phyloP scores from a whole-genome alignment of 495 filamentous ascomycete species.

The Pyronema omphalodes region DNA sequence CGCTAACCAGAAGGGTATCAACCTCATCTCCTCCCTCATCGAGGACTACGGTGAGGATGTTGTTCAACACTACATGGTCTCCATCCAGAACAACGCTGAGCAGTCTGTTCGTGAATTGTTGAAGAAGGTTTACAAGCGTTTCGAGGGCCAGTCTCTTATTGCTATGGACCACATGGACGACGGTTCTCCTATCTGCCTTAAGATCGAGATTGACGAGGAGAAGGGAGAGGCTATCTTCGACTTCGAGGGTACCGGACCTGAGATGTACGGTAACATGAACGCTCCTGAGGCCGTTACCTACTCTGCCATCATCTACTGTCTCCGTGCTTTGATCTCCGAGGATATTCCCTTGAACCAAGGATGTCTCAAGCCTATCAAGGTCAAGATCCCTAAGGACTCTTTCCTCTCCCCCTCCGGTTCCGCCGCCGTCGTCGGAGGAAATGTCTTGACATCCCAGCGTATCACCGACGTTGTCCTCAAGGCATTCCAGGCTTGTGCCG shows the following conservation, averaged over 20 bases:
- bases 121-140: constrained; percentile 57
- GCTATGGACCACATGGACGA: constrained; percentile 89
- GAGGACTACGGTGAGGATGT: constrained; percentile 77
- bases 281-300: constrained; percentile 88
- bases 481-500: constrained; percentile 78
- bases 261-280: constrained; percentile 87
- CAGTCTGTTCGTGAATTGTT: constrained; percentile 65
- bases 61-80: constrained; percentile 90
- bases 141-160: constrained; percentile 53
- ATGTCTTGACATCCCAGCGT: constrained; percentile 79
- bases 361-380: constrained; percentile 71
- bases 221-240: constrained; percentile 82
- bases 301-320: constrained; percentile 89
- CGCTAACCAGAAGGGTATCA: constrained; percentile 90
- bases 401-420: constrained; percentile 74
- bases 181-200: constrained; percentile 70
- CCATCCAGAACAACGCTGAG: constrained; percentile 86
- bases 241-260: constrained; percentile 74
- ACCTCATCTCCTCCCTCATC: constrained; percentile 67
- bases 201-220: constrained; percentile 61
- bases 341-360: constrained; percentile 96
- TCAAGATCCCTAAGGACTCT: constrained; percentile 63
- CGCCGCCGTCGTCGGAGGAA: constrained; percentile 88
- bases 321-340: constrained; percentile 77
- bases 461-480: constrained; percentile 88